Percentiles rank a stretch among this genome's conserved stretches.
These are phyloP conservation scores for Pseudozyma thailandica DNA, from an alignment of 1,284 basidiomycete genomes.

Conservation along the genomic window DNA sequence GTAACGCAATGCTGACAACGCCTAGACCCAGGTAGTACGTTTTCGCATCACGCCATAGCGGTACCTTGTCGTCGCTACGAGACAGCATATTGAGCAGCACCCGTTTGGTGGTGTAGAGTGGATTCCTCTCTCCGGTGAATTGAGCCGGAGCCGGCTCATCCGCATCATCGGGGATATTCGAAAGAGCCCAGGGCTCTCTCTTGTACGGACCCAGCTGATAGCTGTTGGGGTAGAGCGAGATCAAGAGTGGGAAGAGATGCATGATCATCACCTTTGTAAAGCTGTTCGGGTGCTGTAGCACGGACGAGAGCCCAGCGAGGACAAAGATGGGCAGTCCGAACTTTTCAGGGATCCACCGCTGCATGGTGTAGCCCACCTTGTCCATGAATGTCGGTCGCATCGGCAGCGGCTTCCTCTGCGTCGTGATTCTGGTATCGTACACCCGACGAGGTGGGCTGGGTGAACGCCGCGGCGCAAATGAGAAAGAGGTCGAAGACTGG, in stretches of 20 bases:
- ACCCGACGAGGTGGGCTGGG: neutral
- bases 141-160: neutral
- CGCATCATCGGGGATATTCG: neutral
- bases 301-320: slow-evolving; percentile 71
- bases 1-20: slow-evolving; percentile 19
- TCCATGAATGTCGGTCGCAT: slow-evolving; percentile 24
- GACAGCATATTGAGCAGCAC: slow-evolving; percentile 17
- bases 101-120: neutral
- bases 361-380: slow-evolving; percentile 16
- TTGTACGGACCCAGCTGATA: slow-evolving; percentile 1
- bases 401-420: slow-evolving; percentile 23
- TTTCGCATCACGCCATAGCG: slow-evolving; percentile 22
- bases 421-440: slow-evolving; percentile 13
- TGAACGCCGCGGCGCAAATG: too few species aligned
- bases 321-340: slow-evolving; percentile 68
- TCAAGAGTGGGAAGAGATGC: slow-evolving; percentile 75
- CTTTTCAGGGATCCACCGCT: slow-evolving; percentile 19
- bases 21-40: slow-evolving; percentile 28
- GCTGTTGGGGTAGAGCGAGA: slow-evolving; percentile 69
- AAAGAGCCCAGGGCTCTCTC: neutral
- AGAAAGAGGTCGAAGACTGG: too few species aligned
- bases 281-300: slow-evolving; percentile 73
- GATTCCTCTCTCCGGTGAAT: neutral
- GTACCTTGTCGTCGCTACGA: slow-evolving; percentile 5
- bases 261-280: slow-evolving; percentile 74